Base-by-base conservation (phyloP, 208 protist species). In the Leishmania turanica region DNA sequence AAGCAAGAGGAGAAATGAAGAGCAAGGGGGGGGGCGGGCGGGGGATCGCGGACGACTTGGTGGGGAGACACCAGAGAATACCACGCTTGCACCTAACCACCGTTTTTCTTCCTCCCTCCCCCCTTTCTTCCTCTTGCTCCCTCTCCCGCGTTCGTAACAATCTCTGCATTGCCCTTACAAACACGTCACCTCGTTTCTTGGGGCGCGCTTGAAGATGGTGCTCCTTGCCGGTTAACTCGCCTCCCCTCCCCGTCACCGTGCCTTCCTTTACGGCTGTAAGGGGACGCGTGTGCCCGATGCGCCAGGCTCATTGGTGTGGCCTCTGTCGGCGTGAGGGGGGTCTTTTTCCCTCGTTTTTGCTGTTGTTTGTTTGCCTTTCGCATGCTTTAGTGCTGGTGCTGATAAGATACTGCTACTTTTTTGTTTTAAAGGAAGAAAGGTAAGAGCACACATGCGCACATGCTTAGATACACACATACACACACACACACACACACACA, bases 371-470 rank as follows among this genome's bases (percentile, higher is more conserved):
- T 17, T 47, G 34, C 40, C 49, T 9, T 73, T 74, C n/a, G n/a
- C 34, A 51, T 42, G 27, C n/a, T 15, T 71, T 53, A 73, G 21
- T 73, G 3, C 40, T 53, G 40, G 42, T 21, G 68, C 68, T 51
- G 40, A 40, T 19, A 80, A 72, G 54, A 45, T 56, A 58, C 37
- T 64, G 51, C 69, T 75, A 53, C 42, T 68, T 81, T 65, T 65
- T 81, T 21, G 60, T 62, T 40, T 62, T 40, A 62, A 64, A n/a
- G 21, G 37, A 31, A 31, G 68, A 54, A 45, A 49, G 9, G 49
- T n/a, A 73, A 73, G 68, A 73, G 11, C 68, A 73, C 68, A 49
- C 68, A 37, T 45, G 37, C 64, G 19, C 34, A 31, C 60, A 68
- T 27, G n/a, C 62, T 40, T 8, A 68, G 21, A 66, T 24, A 40